Base-by-base conservation (phyloP, 306 rosid genomes). In the Cucurbita argyrosperma region DNA sequence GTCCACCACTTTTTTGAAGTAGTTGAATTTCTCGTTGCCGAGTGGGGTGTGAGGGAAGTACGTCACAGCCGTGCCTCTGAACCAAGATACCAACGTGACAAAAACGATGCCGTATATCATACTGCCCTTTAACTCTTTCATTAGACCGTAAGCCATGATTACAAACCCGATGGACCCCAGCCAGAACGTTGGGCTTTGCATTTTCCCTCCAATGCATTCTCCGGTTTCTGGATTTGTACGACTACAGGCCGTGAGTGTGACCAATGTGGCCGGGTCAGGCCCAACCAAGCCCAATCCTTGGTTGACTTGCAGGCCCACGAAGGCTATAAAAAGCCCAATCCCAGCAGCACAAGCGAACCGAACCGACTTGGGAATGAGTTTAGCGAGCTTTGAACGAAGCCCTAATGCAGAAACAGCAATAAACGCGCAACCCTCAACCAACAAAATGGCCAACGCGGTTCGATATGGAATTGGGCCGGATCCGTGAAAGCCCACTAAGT, bases 281-380 rank as follows among this genome's bases (percentile, higher is more conserved):
- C 99, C 99, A 72, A 94, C 56, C 10, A 91, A 86, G 78, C 99
- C 96, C 58, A 94, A 54, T 0, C 99, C 99, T 21, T 87, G 89
- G 16, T 83, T 87, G 30, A 57, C 54, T 57, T 94, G 99, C 0
- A 94, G 60, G 84, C 97, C 99, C 80, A 91, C 96, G 46, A 94
- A 91, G 7, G 99, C 97, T 53, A 94, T 91, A 52, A 94, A 94
- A 61, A 94, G 92, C 74, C 99, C 99, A 23, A 94, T 94, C 1
- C 99, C 99, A 0, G 91, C 97, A 0, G 91, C 95, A 15, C 78
- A 87, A 39, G 92, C 97, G 12, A 89, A 88, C 77, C 99, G 83
- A 60, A 94, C 80, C 0, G 90, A 76, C 0, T 75, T 76, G 5
- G 99, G 99, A 0, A 94, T 84, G 63, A 91, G 78, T 78, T 83